phyloP scores from a whole-genome alignment of 2,329 filamentous ascomycete genomes.

The Tolypocladium ovalisporum region DNA sequence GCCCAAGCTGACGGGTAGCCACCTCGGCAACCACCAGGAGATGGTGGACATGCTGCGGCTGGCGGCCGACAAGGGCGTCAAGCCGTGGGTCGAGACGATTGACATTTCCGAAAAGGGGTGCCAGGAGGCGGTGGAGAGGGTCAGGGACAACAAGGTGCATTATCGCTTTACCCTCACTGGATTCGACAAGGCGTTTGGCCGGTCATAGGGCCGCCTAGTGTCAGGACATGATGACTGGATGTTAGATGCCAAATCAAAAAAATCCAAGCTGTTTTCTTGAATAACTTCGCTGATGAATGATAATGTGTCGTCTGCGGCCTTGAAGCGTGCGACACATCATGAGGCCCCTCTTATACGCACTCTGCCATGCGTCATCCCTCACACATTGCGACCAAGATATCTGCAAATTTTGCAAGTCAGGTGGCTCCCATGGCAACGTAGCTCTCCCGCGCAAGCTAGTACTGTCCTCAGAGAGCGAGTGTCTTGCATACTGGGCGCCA shows the following conservation, averaged over 20 bases:
- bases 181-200: slow-evolving; percentile 53
- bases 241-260: neutral
- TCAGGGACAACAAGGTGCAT: slow-evolving; percentile 60
- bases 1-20: slow-evolving; percentile 39
- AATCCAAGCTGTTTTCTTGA: too few relatives aligned
- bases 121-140: slow-evolving; percentile 57
- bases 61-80: slow-evolving; percentile 42
- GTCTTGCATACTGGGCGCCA: too few relatives aligned
- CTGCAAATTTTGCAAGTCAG: too few relatives aligned
- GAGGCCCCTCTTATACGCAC: too few relatives aligned
- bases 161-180: slow-evolving; percentile 63
- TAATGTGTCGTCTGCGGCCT: too few relatives aligned
- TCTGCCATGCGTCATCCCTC: too few relatives aligned
- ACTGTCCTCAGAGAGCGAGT: neutral
- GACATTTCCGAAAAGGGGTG: slow-evolving; percentile 56
- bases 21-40: slow-evolving; percentile 50
- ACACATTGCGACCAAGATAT: too few relatives aligned
- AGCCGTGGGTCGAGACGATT: slow-evolving; percentile 50
- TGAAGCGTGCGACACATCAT: too few relatives aligned
- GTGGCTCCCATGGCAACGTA: too few relatives aligned
- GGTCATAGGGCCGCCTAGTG: neutral
- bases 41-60: slow-evolving; percentile 48
- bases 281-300: too few relatives aligned
- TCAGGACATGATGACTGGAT: neutral
- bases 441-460: too few relatives aligned